Percentiles rank a stretch among this genome's conserved stretches.
phyloP scores from a whole-genome alignment of 1,139 yeast species.

The Lodderomyces parapsilosis region DNA sequence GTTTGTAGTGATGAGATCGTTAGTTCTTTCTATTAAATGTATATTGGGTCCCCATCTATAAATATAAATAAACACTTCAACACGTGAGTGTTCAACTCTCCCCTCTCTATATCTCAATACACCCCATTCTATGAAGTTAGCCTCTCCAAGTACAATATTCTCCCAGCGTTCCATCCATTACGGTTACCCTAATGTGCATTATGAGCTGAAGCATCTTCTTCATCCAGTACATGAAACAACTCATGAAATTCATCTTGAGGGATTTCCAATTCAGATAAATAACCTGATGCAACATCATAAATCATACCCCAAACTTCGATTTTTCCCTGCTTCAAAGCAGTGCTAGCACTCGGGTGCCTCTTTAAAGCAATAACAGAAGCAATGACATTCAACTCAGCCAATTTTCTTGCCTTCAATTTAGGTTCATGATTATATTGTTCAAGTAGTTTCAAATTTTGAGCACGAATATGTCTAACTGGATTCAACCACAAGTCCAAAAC shows the following conservation, averaged over 20 bases:
- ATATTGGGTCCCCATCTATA: no score
- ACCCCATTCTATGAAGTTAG: no score
- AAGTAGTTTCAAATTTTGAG: slow-evolving; percentile 51
- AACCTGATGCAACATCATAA: slow-evolving; percentile 83
- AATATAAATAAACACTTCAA: no score
- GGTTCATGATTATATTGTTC: slow-evolving; percentile 44
- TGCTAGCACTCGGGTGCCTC: slow-evolving; percentile 72
- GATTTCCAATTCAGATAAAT: slow-evolving; percentile 52
- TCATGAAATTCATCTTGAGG: slow-evolving; percentile 54
- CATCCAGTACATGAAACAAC: slow-evolving; percentile 50
- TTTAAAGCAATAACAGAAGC: slow-evolving; percentile 56
- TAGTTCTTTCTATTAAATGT: no score
- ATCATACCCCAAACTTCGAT: slow-evolving; percentile 86
- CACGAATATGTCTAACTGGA: slow-evolving; percentile 70
- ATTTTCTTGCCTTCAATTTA: slow-evolving; percentile 57
- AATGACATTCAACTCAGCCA: slow-evolving; percentile 79
- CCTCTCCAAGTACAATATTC: no score
- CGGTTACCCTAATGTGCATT: slow-evolving; percentile 21
- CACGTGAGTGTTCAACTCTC: no score
- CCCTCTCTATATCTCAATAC: no score
- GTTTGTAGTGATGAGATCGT: no score
- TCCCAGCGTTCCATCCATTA: no score
- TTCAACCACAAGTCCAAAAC: slow-evolving; percentile 77
- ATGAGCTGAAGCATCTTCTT: slow-evolving; percentile 26
- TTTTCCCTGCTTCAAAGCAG: slow-evolving; percentile 69